Evolutionary conservation across 2,329 filamentous ascomycete genomes (phyloP).

Genomic region (Metarhizium sp.): DNA sequence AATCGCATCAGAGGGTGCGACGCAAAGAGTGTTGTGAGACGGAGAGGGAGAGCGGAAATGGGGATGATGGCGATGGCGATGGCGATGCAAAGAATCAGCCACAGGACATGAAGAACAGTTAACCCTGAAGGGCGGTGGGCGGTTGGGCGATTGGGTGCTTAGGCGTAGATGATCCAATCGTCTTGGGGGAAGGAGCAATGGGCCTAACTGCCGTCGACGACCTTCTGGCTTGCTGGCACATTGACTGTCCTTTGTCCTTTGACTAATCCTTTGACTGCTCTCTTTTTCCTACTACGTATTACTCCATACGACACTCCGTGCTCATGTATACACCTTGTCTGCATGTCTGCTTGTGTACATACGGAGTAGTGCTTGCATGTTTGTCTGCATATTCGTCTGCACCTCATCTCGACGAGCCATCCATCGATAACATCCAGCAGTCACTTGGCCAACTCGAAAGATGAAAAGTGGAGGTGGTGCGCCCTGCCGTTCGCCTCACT

Average conservation of each 20-base stretch:
- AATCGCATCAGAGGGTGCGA: background rate
- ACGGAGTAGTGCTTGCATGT: background rate
- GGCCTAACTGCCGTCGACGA: background rate
- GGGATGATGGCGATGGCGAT: background rate
- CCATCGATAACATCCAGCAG: background rate
- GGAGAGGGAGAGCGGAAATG: background rate
- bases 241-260: no score
- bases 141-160: background rate
- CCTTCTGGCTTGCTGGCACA: no score
- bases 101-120: background rate
- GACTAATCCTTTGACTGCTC: no score
- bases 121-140: background rate
- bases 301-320: no score
- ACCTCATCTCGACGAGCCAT: background rate
- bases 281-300: no score
- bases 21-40: background rate
- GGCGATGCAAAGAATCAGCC: background rate
- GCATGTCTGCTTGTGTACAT: background rate
- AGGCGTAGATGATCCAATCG: background rate
- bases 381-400: background rate
- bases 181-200: background rate
- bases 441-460: background rate
- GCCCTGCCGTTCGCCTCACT: constrained; percentile 4
- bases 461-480: background rate
- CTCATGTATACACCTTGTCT: background rate